These are phyloP conservation scores for Exophiala sideris DNA, from an alignment of 2,329 filamentous ascomycete species.

Conservation along the genomic window DNA sequence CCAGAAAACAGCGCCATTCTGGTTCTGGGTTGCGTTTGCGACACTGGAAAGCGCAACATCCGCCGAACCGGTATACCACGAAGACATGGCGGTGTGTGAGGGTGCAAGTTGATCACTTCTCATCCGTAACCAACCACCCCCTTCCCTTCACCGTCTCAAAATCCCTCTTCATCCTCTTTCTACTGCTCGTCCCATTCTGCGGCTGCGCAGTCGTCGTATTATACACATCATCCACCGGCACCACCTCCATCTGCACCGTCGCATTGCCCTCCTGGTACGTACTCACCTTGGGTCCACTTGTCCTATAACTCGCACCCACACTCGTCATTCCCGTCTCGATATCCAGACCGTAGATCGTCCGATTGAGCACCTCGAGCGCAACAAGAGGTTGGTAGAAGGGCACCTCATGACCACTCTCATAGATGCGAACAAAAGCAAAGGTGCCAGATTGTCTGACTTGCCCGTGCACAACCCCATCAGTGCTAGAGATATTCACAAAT, in stretches of 20 bases:
- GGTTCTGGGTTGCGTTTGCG: too few relatives aligned
- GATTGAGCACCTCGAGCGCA: conserved; percentile 58
- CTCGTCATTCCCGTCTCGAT: conserved; percentile 49
- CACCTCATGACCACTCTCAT: conserved; percentile 42
- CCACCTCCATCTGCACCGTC: conserved; percentile 25
- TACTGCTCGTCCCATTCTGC: conserved; percentile 11
- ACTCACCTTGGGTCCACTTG: conserved; percentile 46
- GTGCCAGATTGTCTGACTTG: conserved; percentile 50
- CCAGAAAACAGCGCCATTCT: too few relatives aligned
- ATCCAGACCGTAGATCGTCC: conserved; percentile 55
- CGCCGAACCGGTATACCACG: too few relatives aligned
- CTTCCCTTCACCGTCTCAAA: background rate
- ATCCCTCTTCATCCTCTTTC: background rate
- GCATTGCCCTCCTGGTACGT: conserved; percentile 42
- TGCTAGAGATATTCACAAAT: conserved; percentile 34
- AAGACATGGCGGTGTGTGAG: too few relatives aligned
- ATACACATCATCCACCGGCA: conserved; percentile 14
- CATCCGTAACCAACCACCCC: background rate
- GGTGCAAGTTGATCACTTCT: background rate
- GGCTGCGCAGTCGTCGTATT: conserved; percentile 26
- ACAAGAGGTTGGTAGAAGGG: conserved; percentile 53
- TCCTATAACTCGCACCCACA: conserved; percentile 49
- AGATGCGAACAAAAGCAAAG: conserved; percentile 41
- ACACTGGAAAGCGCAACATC: too few relatives aligned
- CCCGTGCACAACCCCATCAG: conserved; percentile 49